A percentile compares a stretch with the other conserved stretches of the same genome.
phyloP scores from a whole-genome alignment of 192 early-diverging fungal species.

The Haplosporangium gracile region DNA sequence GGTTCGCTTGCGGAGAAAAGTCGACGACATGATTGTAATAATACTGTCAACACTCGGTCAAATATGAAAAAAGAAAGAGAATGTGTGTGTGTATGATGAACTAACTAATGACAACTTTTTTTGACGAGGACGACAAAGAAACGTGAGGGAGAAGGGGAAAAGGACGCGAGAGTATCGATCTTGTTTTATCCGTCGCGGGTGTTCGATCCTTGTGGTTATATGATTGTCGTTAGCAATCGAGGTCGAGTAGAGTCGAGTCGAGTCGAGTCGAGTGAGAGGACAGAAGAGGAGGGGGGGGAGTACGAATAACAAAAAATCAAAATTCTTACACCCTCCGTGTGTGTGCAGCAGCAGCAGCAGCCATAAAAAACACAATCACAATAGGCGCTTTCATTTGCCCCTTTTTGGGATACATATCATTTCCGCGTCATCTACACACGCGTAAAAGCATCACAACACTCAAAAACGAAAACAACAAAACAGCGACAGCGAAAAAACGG shows the following conservation, averaged over 20 bases:
- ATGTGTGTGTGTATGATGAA: not conserved
- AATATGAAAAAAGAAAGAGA: not conserved
- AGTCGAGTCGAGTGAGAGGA: not conserved
- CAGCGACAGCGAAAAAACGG: not conserved
- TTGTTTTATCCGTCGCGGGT: not conserved
- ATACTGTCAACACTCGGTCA: not conserved
- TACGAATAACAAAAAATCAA: not conserved
- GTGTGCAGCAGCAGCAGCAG: not conserved
- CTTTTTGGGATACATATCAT: not conserved
- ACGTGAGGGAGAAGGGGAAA: not conserved
- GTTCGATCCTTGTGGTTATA: not conserved
- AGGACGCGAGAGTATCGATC: not conserved
- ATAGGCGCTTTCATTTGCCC: slow-evolving; percentile 6
- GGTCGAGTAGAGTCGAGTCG: too few species aligned
- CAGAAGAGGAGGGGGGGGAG: not conserved
- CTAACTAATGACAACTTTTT: not conserved
- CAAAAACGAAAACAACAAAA: not conserved
- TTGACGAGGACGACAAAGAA: not conserved
- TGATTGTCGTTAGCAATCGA: not conserved
- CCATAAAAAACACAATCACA: too few species aligned
- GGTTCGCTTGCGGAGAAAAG: slow-evolving; percentile 38
- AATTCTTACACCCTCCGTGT: not conserved
- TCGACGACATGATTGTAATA: slow-evolving; percentile 22
- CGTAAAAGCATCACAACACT: not conserved
- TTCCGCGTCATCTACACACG: not conserved